A percentile compares a stretch with the other conserved stretches of the same genome.
Evolutionary conservation across 192 early-diverging fungal genomes (phyloP).

Genomic region (Funneliformis geosporum): DNA sequence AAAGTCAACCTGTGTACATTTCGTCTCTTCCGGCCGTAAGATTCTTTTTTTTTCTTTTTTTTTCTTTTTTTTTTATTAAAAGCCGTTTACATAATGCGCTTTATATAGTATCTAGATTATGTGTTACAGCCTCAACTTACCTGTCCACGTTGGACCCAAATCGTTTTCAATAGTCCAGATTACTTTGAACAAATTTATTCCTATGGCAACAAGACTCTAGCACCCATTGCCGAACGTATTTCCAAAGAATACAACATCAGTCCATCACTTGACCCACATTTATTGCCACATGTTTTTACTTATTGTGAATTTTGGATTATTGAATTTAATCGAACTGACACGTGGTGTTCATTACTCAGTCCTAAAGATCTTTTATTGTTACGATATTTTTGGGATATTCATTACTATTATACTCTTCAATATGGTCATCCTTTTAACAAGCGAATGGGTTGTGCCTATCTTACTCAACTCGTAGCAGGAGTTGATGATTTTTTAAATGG

Average conservation of each 20-base stretch:
- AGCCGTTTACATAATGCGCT: no score
- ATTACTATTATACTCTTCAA: not conserved
- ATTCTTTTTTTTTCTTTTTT: no score
- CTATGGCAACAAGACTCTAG: constrained; percentile 3
- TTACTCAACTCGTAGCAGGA: not conserved
- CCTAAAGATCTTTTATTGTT: not conserved
- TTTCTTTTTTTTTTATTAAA: not conserved
- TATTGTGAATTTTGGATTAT: not conserved
- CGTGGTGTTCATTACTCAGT: not conserved
- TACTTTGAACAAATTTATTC: not conserved
- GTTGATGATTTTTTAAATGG: constrained; percentile 14
- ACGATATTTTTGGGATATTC: not conserved
- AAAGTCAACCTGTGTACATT: not conserved
- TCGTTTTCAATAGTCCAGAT: not conserved
- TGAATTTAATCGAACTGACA: no score
- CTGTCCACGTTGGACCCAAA: not conserved
- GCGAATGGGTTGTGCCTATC: not conserved
- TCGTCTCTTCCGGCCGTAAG: no score
- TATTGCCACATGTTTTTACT: not conserved
- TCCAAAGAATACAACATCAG: constrained; percentile 15
- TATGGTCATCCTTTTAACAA: not conserved
- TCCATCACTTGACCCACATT: constrained; percentile 1
- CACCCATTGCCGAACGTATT: not conserved
- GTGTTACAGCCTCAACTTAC: not conserved
- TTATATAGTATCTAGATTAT: not conserved